Base-by-base conservation (phyloP, 1,284 basidiomycete genomes). In the Ganoderma meredithae region DNA sequence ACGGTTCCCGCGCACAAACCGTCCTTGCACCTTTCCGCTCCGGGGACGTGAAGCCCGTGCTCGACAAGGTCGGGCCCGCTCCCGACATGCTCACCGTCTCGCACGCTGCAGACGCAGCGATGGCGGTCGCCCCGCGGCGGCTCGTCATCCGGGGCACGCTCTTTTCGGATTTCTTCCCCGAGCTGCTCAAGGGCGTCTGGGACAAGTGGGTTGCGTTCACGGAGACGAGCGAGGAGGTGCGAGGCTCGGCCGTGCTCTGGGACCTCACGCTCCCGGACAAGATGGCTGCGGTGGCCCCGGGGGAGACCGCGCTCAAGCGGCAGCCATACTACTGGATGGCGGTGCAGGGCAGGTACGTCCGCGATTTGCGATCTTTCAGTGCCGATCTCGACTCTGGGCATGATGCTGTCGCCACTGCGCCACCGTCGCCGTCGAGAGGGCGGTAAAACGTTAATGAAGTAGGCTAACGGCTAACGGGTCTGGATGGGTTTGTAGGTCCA, bases 11-110 rank as follows among this genome's bases (percentile, higher is more conserved):
- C 8, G 79, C 79, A 27, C 74, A 76, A 39, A 59, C 67, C 2
- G 69, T 81, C 47, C 71, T 80, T 8, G 71, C 71, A 53, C 74
- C 74, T 43, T 74, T 77, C 71, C 68, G 64, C 43, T 58, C 58
- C 4, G 69, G 67, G 33, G n/a, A 66, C 0, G 27, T 67, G 4
- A 71, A 72, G 49, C 75, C 75, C 39, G 67, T 73, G 1, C 55
- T 74, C 36, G 69, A 71, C 27, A 70, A 74, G 33, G 53, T 70
- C 33, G 63, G 25, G 3, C 52, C 68, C 13, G 70, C 43, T 13
- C 70, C 76, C 9, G 66, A 74, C 59, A 60, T 73, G 43, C 64
- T 69, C 40, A 63, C 69, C 7, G 25, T 71, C 41, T 75, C 76
- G 36, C 76, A 77, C 60, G 73, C 65, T 1, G 71, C 71, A 1